Evolutionary conservation across 495 filamentous ascomycete genomes (phyloP).

Genomic region (Neurospora sp.): DNA sequence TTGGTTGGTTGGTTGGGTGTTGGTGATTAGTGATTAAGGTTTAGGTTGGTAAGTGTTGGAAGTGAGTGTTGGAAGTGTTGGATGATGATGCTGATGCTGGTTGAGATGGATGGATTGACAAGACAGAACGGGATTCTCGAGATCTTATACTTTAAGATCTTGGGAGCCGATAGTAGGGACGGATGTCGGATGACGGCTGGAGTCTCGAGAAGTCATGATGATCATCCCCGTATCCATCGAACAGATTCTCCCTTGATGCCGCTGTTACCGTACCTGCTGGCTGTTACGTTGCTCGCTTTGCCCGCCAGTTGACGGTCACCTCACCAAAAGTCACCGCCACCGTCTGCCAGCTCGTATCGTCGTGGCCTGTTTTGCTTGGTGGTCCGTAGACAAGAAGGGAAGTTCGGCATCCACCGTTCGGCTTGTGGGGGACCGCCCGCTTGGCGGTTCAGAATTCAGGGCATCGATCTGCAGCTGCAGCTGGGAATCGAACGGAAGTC

Average conservation of each 20-base stretch:
- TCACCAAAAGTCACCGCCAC: background rate
- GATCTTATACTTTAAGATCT: background rate
- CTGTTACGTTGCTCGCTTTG: background rate
- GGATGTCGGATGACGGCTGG: background rate
- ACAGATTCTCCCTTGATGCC: background rate
- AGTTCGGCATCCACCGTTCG: background rate
- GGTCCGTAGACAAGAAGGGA: background rate
- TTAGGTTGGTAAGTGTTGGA: background rate
- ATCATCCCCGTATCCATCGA: background rate
- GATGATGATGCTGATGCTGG: background rate
- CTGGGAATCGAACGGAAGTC: background rate
- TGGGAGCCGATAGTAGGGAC: background rate
- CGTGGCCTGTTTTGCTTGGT: background rate
- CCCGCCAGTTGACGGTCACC: background rate
- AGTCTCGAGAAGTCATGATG: background rate
- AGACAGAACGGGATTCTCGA: background rate
- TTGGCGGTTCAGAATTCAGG: background rate
- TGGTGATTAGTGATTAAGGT: background rate
- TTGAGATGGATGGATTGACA: background rate
- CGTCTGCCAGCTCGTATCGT: background rate
- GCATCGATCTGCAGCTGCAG: background rate
- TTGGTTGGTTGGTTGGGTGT: background rate
- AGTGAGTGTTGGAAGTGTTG: background rate
- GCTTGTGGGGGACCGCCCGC: background rate
- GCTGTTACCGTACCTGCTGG: background rate